phyloP scores from a whole-genome alignment of 192 early-diverging fungal species.

The Backusella westeae region DNA sequence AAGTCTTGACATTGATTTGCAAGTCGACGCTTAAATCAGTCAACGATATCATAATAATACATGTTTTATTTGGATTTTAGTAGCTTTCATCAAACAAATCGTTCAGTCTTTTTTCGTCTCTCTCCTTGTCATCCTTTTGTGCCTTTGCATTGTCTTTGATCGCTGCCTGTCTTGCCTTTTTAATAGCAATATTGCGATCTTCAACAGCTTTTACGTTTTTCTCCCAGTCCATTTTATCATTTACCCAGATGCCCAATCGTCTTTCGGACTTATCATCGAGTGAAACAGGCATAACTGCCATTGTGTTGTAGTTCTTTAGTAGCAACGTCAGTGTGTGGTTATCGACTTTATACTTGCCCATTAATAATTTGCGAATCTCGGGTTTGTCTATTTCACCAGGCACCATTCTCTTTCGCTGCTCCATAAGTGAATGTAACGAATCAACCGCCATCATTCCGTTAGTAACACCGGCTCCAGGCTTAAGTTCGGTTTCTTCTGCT shows the following conservation, averaged over 20 bases:
- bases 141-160: constrained; percentile 14
- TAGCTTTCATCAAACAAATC: constrained; percentile 21
- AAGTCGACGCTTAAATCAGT: too few relatives aligned
- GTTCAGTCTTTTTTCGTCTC: constrained; percentile 2
- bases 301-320: constrained; percentile 15
- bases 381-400: constrained; percentile 17
- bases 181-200: background rate
- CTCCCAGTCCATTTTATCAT: constrained; percentile 16
- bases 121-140: background rate
- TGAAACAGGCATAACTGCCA: constrained; percentile 20
- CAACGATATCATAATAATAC: background rate
- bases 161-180: constrained; percentile 11
- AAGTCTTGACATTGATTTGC: too few relatives aligned
- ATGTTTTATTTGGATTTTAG: background rate
- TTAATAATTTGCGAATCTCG: constrained; percentile 2
- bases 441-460: constrained; percentile 12
- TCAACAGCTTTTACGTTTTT: background rate
- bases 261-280: constrained; percentile 18
- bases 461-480: background rate
- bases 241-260: constrained; percentile 14
- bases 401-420: constrained; percentile 11
- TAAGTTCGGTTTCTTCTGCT: constrained; percentile 8
- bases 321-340: background rate
- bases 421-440: constrained; percentile 13
- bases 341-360: constrained; percentile 10